Evolutionary conservation across 345 rosid genomes (phyloP), one percentile per base, ranked within the genome.

Genomic region (Geranium rotundifolium): DNA sequence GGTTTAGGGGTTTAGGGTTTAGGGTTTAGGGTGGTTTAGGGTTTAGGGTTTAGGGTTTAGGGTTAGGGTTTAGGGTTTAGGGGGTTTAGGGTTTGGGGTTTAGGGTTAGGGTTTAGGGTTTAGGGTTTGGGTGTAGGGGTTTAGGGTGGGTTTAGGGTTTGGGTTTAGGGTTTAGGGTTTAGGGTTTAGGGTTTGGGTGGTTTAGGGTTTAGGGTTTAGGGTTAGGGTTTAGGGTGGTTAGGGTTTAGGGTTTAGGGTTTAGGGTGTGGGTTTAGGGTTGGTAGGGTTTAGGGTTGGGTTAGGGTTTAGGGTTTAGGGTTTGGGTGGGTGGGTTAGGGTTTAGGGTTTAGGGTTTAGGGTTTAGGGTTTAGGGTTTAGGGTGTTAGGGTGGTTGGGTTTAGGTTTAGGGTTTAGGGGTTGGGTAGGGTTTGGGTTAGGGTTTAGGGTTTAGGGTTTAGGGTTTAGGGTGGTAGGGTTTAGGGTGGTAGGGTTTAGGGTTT

Each of bases 401-500:
- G 63, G 63, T 10, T 60, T 31, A 27, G 46, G 63, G 63, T 29
- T 60, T 60, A 8, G 46, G 63, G 63, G 29, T 55, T n/a, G n/a
- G n/a, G n/a, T 34, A 4, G 67, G 67, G 54, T 64, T 64, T 34
- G 20, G 67, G 60, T 55, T 1, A 56, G 67, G 60, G 54, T 63
- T 64, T 4, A 29, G 67, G 67, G 54, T 64, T 56, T 54, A 55
- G 67, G 67, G 59, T 64, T 64, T 29, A 31, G 67, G 67, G 46
- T 54, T 64, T 29, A 31, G 60, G 67, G 41, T 64, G n/a, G n/a
- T 64, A 1, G 13, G 67, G 60, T 19, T 64, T 55, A 7, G 15
- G 67, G 60, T 4, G 54, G 29, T 27, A 31, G 65, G 57, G 1
- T 63, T 50, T 29, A 17, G 65, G 65, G 3, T 63, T 58, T 7